Conservation (phyloP, 345 rosid genomes). For the Citrus trifoliata region DNA sequence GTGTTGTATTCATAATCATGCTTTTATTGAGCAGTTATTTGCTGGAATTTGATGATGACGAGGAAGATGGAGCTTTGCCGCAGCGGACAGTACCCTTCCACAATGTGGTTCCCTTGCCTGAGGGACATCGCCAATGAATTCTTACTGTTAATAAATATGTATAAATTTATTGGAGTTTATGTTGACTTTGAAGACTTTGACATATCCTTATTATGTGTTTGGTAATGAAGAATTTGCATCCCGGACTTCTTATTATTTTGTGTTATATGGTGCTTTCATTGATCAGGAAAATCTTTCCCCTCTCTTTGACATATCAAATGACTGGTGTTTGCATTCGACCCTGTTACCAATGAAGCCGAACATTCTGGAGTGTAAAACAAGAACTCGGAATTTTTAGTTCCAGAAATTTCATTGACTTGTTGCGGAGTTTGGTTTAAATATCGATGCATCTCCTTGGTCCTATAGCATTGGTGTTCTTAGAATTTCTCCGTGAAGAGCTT, state of each 20-base stretch:
- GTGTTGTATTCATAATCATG: neutral
- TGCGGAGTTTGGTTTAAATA: too few species aligned
- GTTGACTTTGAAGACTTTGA: neutral
- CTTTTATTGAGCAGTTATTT: conserved; percentile 52
- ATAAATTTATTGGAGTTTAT: conserved; percentile 12
- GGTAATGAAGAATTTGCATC: neutral
- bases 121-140: conserved; percentile 72
- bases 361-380: neutral
- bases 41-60: conserved; percentile 93
- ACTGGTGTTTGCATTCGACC: neutral
- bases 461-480: too few species aligned
- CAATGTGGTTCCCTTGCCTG: conserved; percentile 83
- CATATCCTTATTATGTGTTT: neutral
- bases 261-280: neutral
- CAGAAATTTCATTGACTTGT: neutral
- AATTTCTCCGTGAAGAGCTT: too few species aligned
- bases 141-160: conserved; percentile 22
- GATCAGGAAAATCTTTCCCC: neutral
- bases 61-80: conserved; percentile 93
- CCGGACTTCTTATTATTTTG: neutral
- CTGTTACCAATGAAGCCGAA: neutral
- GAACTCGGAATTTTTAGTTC: neutral
- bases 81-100: conserved; percentile 77
- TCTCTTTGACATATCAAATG: neutral
- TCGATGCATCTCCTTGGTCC: too few species aligned